A percentile compares a stretch with the other conserved stretches of the same genome.
Conservation (phyloP, 371 early-diverging fungal genomes). For the Astathelohania contejeani region DNA sequence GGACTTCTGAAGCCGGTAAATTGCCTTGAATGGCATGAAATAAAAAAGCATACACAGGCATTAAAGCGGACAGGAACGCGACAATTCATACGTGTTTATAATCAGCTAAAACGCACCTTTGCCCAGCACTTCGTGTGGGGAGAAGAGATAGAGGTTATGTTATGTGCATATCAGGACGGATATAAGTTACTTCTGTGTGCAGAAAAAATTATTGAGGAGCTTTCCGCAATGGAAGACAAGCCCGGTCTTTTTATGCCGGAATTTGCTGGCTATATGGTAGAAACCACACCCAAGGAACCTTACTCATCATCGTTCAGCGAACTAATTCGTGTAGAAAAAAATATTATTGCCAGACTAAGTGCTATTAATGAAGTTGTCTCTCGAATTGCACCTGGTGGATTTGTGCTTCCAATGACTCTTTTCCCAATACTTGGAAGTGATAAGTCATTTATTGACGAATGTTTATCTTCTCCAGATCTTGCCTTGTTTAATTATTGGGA, state of each 20-base stretch:
- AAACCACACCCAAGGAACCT: conserved; percentile 30
- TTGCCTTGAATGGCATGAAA: conserved; percentile 26
- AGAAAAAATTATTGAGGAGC: conserved; percentile 10
- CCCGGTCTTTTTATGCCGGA: conserved; percentile 10
- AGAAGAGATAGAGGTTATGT: conserved; percentile 39
- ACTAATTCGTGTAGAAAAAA: conserved; percentile 17
- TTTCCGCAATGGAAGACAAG: background rate
- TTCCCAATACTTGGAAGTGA: conserved; percentile 20
- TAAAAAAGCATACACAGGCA: conserved; percentile 5
- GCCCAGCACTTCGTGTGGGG: conserved; percentile 34
- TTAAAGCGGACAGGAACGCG: conserved; percentile 34
- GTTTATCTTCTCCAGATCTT: conserved; percentile 1
- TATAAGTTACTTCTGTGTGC: conserved; percentile 25
- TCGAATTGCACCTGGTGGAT: conserved; percentile 3
- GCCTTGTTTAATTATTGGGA: conserved; percentile 3
- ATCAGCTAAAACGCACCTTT: conserved; percentile 1
- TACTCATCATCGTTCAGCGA: conserved; percentile 11
- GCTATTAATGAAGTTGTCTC: conserved; percentile 4
- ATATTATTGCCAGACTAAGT: conserved; percentile 9
- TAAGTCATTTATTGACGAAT: conserved; percentile 14
- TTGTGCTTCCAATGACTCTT: conserved; percentile 10
- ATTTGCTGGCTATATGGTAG: conserved; percentile 44
- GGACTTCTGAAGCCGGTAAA: conserved; percentile 30
- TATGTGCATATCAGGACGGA: conserved; percentile 3
- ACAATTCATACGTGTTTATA: conserved; percentile 36